Percentiles rank a stretch among this genome's conserved stretches.
These are phyloP conservation scores for Paramecium tetraurelia DNA, from an alignment of 73 alveolate genomes.

Conservation along the genomic window DNA sequence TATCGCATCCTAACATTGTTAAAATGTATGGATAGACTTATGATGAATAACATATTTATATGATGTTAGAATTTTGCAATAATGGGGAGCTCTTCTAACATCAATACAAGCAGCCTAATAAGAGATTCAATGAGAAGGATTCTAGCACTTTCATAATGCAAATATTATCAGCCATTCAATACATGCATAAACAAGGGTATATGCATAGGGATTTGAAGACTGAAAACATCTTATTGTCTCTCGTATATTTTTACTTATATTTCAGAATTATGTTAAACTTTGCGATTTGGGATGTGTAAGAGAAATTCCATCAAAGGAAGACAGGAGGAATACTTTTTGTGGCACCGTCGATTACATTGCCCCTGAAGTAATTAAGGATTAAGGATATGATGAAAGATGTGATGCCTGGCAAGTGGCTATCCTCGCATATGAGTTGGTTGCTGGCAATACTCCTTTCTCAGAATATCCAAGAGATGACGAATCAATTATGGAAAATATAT, in stretches of 20 bases:
- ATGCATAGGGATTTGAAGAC: constrained; percentile 78
- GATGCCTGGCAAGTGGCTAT: constrained; percentile 91
- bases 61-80: constrained; percentile 47
- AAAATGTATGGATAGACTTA: constrained; percentile 49
- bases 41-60: constrained; percentile 6
- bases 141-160: constrained; percentile 17
- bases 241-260: background rate
- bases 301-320: constrained; percentile 43
- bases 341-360: constrained; percentile 95
- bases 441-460: constrained; percentile 61
- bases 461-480: constrained; percentile 59
- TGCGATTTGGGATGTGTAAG: constrained; percentile 79
- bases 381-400: constrained; percentile 82
- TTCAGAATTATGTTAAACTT: constrained; percentile 58
- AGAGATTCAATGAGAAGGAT: background rate
- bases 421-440: constrained; percentile 52
- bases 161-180: constrained; percentile 70
- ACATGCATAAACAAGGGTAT: constrained; percentile 82
- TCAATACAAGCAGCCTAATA: background rate
- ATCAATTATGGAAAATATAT: constrained; percentile 11
- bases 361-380: constrained; percentile 82
- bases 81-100: constrained; percentile 30
- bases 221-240: constrained; percentile 52
- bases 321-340: constrained; percentile 81
- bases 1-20: constrained; percentile 19